Evolutionary conservation across 1,284 basidiomycete genomes (phyloP).

Genomic region (Papiliotrema laurentii): DNA sequence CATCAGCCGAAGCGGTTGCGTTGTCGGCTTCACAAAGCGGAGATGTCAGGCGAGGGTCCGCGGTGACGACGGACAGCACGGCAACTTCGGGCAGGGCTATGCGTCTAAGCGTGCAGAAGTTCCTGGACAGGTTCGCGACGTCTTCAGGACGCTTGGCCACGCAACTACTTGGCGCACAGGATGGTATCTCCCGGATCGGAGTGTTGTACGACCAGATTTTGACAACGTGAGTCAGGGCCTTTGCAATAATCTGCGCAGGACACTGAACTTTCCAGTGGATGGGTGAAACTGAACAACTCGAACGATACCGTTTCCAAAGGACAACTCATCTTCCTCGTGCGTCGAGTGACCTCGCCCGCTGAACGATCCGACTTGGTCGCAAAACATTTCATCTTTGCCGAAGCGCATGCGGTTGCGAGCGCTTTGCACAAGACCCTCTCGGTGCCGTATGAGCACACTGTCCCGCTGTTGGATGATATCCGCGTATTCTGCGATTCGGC

Average conservation of each 20-base stretch:
- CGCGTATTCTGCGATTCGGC: conserved; percentile 43
- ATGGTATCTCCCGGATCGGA: conserved; percentile 43
- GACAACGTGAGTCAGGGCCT: conserved; percentile 42
- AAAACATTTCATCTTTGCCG: conserved; percentile 49
- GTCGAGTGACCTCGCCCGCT: conserved; percentile 39
- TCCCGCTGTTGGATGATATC: conserved; percentile 46
- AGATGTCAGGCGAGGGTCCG: conserved; percentile 25
- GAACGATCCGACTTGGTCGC: conserved; percentile 46
- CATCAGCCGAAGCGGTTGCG: conserved; percentile 4
- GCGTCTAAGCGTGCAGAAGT: conserved; percentile 29
- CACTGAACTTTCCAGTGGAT: conserved; percentile 32
- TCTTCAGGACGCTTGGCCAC: conserved; percentile 39
- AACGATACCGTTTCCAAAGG: conserved; percentile 49
- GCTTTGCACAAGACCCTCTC: conserved; percentile 47
- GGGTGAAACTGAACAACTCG: conserved; percentile 36
- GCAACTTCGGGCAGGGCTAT: neutral
- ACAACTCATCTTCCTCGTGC: conserved; percentile 49
- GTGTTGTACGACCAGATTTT: conserved; percentile 51
- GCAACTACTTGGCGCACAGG: conserved; percentile 36
- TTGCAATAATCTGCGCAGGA: neutral
- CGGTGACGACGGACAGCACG: conserved; percentile 9
- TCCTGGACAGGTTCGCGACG: conserved; percentile 43
- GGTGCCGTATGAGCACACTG: conserved; percentile 45
- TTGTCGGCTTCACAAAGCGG: too few relatives aligned
- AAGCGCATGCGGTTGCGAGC: conserved; percentile 42